Percentiles rank a stretch among this genome's conserved stretches.
phyloP scores from a whole-genome alignment of 1,284 basidiomycete genomes.

The Peniophora sp. region DNA sequence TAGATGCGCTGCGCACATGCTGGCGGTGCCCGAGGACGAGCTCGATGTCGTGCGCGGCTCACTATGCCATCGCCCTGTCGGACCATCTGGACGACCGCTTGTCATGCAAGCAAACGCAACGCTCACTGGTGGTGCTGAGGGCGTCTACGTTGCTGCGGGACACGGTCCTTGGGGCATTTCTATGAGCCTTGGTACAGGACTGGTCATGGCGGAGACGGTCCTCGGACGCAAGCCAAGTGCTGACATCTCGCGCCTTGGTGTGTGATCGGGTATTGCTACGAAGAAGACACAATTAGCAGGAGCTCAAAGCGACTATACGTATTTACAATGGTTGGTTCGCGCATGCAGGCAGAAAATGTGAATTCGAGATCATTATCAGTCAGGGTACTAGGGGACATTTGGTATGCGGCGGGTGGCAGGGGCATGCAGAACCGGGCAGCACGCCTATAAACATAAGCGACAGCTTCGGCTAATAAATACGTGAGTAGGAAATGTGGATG shows the following conservation, averaged over 20 bases:
- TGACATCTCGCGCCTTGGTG: constrained; percentile 16
- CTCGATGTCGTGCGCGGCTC: constrained; percentile 17
- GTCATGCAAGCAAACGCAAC: constrained; percentile 20
- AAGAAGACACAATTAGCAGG: not conserved
- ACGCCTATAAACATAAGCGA: not conserved
- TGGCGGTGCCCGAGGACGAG: constrained; percentile 13
- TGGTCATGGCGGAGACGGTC: constrained; percentile 24
- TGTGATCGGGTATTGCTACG: not conserved
- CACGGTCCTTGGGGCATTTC: constrained; percentile 32
- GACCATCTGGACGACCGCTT: constrained; percentile 21
- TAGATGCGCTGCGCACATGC: constrained; percentile 16
- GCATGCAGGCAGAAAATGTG: not conserved
- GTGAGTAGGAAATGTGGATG: not conserved
- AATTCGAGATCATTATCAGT: not conserved
- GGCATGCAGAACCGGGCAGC: not conserved
- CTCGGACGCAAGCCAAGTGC: constrained; percentile 22
- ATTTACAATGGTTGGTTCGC: no score
- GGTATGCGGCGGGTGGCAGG: no score
- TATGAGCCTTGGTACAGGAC: constrained; percentile 26
- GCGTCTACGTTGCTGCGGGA: constrained; percentile 24
- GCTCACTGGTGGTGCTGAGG: constrained; percentile 17
- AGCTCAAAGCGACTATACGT: no score
- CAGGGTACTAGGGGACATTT: not conserved
- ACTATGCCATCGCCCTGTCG: constrained; percentile 28
- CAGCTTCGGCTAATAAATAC: not conserved